Conservation (phyloP, 306 rosid genomes). For the Dryas alaskensis region DNA sequence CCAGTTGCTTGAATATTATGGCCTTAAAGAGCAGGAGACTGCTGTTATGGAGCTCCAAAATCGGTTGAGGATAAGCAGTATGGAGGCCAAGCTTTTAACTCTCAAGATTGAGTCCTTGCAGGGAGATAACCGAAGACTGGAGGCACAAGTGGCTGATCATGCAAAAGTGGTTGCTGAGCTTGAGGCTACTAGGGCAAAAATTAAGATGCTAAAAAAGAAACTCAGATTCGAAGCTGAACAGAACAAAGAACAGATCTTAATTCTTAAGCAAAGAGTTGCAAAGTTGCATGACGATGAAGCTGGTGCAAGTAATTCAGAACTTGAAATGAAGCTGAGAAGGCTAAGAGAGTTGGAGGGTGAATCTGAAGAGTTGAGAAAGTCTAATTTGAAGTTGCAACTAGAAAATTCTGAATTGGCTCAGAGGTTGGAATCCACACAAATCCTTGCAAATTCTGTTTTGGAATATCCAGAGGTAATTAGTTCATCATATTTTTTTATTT, state of each 20-base stretch:
- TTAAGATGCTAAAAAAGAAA: constrained; percentile 67
- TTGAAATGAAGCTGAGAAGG: constrained; percentile 43
- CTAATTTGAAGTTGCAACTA: constrained; percentile 48
- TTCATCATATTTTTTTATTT: not conserved
- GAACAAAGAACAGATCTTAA: constrained; percentile 57
- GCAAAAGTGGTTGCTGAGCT: constrained; percentile 56
- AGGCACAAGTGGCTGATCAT: constrained; percentile 49
- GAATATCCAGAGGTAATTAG: constrained; percentile 63
- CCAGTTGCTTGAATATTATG: constrained; percentile 78
- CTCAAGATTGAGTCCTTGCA: constrained; percentile 72
- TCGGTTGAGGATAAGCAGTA: constrained; percentile 59
- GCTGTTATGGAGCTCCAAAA: constrained; percentile 81
- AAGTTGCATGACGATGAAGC: constrained; percentile 64
- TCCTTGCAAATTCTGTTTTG: constrained; percentile 71
- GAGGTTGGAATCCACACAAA: constrained; percentile 75
- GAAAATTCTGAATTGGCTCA: constrained; percentile 62
- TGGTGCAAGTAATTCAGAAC: constrained; percentile 30
- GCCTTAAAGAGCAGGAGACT: constrained; percentile 80
- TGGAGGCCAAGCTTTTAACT: constrained; percentile 77
- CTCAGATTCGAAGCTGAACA: constrained; percentile 68
- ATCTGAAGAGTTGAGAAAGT: constrained; percentile 50
- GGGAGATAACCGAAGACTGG: constrained; percentile 61
- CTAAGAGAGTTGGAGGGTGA: constrained; percentile 57
- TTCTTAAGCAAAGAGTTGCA: constrained; percentile 56
- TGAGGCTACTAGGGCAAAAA: constrained; percentile 61